A percentile compares a stretch with the other conserved stretches of the same genome.
phyloP scores from a whole-genome alignment of 352 stramenopile genomes.

The Porosira glacialis region DNA sequence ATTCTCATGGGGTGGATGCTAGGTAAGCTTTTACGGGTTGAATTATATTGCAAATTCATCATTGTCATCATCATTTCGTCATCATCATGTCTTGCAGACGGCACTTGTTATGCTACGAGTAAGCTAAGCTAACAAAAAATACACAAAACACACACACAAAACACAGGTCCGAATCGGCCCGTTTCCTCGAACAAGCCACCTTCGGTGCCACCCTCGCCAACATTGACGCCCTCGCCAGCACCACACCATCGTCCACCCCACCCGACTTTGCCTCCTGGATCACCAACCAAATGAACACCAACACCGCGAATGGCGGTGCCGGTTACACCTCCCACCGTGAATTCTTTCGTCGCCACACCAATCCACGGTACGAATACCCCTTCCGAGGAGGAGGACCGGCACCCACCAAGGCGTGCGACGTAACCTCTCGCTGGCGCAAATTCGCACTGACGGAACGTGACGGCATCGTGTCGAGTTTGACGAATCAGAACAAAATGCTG shows the following conservation, averaged over 20 bases:
- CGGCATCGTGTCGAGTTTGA: slow-evolving; percentile 14
- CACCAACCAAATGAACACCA: not conserved
- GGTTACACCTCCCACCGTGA: slow-evolving; percentile 1
- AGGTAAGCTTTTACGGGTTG: too few species aligned
- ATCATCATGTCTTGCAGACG: too few species aligned
- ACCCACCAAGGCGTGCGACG: not conserved
- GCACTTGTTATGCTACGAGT: too few species aligned
- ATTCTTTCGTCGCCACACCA: not conserved
- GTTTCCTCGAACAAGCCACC: slow-evolving; percentile 64
- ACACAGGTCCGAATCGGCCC: slow-evolving; percentile 34
- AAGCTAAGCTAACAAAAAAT: too few species aligned
- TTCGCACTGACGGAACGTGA: slow-evolving; percentile 32
- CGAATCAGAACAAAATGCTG: not conserved
- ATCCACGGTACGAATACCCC: not conserved
- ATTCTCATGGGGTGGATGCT: not conserved
- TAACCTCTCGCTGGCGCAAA: slow-evolving; percentile 24
- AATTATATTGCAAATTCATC: too few species aligned
- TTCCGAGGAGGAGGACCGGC: not conserved
- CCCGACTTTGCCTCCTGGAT: not conserved
- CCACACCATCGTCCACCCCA: too few species aligned
- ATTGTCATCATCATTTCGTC: too few species aligned
- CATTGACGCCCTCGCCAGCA: slow-evolving; percentile 21
- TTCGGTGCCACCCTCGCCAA: slow-evolving; percentile 43
- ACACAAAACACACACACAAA: too few species aligned
- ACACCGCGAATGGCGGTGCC: too few species aligned